These are phyloP conservation scores for Dissophora globulifera DNA, from an alignment of 192 early-diverging fungal genomes.

Conservation along the genomic window DNA sequence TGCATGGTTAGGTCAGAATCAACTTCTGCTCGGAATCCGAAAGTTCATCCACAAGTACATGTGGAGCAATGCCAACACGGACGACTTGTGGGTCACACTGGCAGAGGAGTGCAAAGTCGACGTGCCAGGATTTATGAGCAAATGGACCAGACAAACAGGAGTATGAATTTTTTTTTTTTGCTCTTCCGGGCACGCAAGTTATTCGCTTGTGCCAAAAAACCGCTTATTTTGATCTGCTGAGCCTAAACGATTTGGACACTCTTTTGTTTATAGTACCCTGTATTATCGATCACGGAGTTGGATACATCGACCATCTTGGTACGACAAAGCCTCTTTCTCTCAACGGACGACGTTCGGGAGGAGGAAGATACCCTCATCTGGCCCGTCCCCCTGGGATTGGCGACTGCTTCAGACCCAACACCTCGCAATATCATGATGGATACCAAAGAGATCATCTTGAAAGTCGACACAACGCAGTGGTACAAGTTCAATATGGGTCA, in stretches of 20 bases:
- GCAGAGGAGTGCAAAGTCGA: conserved; percentile 70
- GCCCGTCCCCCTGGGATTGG: conserved; percentile 71
- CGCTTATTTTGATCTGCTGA: background rate
- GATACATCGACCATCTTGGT: conserved; percentile 57
- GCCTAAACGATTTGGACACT: too few relatives aligned
- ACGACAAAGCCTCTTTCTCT: conserved; percentile 86
- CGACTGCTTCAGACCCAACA: conserved; percentile 59
- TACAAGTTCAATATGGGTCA: conserved; percentile 89
- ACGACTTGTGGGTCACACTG: conserved; percentile 82
- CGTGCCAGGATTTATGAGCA: conserved; percentile 74
- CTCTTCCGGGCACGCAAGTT: too few relatives aligned
- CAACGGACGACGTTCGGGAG: conserved; percentile 79
- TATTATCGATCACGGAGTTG: conserved; percentile 37
- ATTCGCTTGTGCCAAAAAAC: too few relatives aligned
- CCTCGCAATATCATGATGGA: conserved; percentile 65
- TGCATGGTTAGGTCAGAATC: conserved; percentile 62
- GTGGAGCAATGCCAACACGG: conserved; percentile 77
- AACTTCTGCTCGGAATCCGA: conserved; percentile 61
- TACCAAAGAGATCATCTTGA: conserved; percentile 56
- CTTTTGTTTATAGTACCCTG: conserved; percentile 35
- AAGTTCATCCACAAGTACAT: conserved; percentile 74
- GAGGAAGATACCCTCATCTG: conserved; percentile 85
- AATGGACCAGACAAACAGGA: conserved; percentile 86
- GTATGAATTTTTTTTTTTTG: too few relatives aligned
- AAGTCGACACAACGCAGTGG: conserved; percentile 66